A percentile compares a stretch with the other conserved stretches of the same genome.
phyloP scores from a whole-genome alignment of 2,329 filamentous ascomycete species.

The Pyricularia sp. region DNA sequence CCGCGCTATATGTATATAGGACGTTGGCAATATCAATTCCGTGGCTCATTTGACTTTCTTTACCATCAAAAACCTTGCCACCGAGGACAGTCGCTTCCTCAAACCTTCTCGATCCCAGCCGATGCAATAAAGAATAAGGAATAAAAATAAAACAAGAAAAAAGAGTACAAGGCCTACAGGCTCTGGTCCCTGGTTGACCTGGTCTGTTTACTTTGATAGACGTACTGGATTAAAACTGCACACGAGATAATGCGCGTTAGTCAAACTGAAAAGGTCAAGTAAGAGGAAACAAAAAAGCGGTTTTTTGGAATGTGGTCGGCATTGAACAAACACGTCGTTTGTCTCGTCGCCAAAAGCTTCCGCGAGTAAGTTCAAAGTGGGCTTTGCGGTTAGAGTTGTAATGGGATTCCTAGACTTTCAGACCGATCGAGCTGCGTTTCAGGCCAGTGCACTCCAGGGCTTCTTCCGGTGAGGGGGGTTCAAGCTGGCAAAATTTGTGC shows the following conservation, averaged over 20 bases:
- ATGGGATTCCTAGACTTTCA: neutral
- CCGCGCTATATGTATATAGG: neutral
- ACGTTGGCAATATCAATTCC: neutral
- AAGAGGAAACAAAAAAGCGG: neutral
- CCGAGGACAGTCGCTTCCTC: neutral
- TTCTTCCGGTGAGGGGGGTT: neutral
- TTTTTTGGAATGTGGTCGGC: neutral
- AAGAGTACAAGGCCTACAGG: neutral
- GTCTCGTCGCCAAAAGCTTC: neutral
- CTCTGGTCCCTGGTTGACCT: neutral
- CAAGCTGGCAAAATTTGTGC: neutral
- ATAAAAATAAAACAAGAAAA: neutral
- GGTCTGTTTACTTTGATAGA: neutral
- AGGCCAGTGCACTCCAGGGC: neutral
- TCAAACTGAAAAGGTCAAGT: neutral
- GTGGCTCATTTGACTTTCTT: neutral
- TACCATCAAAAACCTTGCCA: neutral
- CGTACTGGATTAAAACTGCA: neutral
- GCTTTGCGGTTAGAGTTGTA: neutral
- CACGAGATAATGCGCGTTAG: neutral
- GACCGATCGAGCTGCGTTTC: neutral
- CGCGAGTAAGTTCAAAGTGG: neutral
- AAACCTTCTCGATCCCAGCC: neutral
- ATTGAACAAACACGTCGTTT: conserved; percentile 1
- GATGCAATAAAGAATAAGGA: neutral